Evolutionary conservation across 1,139 yeast species (phyloP).

Genomic region (Oligophagozyma castellii): DNA sequence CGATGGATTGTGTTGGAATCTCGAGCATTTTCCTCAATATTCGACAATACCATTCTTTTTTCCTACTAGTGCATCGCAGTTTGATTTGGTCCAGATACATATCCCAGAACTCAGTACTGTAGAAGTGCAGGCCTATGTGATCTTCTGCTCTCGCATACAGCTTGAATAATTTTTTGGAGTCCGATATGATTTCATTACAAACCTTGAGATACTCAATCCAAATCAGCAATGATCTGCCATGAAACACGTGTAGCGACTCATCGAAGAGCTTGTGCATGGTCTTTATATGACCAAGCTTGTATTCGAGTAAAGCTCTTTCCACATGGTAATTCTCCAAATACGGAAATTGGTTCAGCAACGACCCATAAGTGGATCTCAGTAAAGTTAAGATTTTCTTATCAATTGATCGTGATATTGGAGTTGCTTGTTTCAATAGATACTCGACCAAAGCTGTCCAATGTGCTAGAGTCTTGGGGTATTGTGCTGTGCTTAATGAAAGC

Average conservation of each 20-base stretch:
- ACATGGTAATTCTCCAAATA: slow-evolving; percentile 68
- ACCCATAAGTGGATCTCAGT: slow-evolving; percentile 36
- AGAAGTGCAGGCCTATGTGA: slow-evolving; percentile 59
- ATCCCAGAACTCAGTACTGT: slow-evolving; percentile 65
- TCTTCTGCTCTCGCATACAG: slow-evolving; percentile 50
- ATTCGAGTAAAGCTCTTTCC: slow-evolving; percentile 56
- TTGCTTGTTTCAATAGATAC: slow-evolving; percentile 12
- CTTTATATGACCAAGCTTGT: slow-evolving; percentile 41
- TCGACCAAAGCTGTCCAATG: slow-evolving; percentile 24
- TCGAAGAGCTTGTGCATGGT: slow-evolving; percentile 38
- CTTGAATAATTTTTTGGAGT: slow-evolving; percentile 25
- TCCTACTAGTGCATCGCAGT: slow-evolving; percentile 28
- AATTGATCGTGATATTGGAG: slow-evolving; percentile 18
- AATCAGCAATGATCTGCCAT: slow-evolving; percentile 39
- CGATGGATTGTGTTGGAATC: slow-evolving; percentile 67
- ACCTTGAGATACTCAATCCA: slow-evolving; percentile 62
- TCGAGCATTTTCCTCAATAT: slow-evolving; percentile 50
- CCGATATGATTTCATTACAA: slow-evolving; percentile 29
- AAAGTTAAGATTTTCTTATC: slow-evolving; percentile 10
- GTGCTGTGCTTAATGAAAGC: slow-evolving; percentile 14
- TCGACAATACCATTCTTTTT: slow-evolving; percentile 30
- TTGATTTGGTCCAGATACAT: slow-evolving; percentile 46
- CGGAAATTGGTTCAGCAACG: slow-evolving; percentile 53
- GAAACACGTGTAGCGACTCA: slow-evolving; percentile 32
- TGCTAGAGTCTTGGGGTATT: slow-evolving; percentile 15